A percentile compares a stretch with the other conserved stretches of the same genome.
phyloP scores from a whole-genome alignment of 495 filamentous ascomycete species.

The Lasiosphaeria ovina region DNA sequence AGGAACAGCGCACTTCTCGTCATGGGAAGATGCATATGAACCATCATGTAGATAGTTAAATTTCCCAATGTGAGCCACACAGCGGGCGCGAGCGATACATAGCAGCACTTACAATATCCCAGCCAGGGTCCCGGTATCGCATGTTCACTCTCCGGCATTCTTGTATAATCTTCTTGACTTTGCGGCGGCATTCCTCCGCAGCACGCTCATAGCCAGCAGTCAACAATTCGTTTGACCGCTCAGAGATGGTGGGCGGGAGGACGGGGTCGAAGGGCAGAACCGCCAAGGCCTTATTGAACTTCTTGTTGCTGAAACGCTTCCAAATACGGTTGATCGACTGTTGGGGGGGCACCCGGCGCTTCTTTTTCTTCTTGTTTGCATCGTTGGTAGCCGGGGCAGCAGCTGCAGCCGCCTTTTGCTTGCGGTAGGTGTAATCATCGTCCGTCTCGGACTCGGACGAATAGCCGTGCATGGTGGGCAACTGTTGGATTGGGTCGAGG shows the following conservation, averaged over 20 bases:
- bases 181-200: constrained; percentile 64
- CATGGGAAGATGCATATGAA: too few relatives aligned
- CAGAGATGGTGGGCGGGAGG: constrained; percentile 41
- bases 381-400: constrained; percentile 22
- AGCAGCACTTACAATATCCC: constrained; percentile 64
- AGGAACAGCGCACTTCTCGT: too few relatives aligned
- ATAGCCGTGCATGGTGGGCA: constrained; percentile 37
- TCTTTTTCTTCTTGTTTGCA: constrained; percentile 50
- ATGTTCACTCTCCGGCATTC: constrained; percentile 85
- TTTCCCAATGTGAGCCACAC: neutral
- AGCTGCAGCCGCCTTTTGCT: constrained; percentile 26
- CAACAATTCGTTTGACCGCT: constrained; percentile 49
- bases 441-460: constrained; percentile 36
- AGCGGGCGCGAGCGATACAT: constrained; percentile 12
- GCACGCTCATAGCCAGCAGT: constrained; percentile 72
- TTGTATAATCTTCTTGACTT: constrained; percentile 82
- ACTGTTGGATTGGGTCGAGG: neutral
- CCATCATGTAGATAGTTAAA: too few relatives aligned
- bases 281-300: constrained; percentile 47
- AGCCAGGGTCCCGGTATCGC: constrained; percentile 86
- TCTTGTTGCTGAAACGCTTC: constrained; percentile 69
- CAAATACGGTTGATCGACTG: constrained; percentile 76
- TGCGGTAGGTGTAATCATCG: constrained; percentile 35
- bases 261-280: constrained; percentile 51
- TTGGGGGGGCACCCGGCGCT: constrained; percentile 66